These are phyloP conservation scores for Tardiomyces blankii DNA, from an alignment of 1,139 yeast genomes.

Conservation along the genomic window DNA sequence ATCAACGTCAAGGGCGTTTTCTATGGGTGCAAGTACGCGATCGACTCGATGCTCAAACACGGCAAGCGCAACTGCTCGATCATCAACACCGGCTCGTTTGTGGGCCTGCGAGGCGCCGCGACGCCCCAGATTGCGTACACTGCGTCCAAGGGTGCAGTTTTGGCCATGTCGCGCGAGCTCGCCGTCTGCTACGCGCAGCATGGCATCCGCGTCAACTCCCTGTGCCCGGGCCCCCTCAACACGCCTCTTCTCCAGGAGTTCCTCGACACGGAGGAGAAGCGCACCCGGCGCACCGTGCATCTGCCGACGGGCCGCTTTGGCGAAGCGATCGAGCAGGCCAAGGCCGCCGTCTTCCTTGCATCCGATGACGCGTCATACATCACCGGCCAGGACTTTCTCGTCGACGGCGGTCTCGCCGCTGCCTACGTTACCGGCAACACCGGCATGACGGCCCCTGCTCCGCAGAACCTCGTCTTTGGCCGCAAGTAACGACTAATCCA, in stretches of 20 bases:
- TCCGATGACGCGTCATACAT: conserved; percentile 72
- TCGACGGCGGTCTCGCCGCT: conserved; percentile 61
- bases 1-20: conserved; percentile 48
- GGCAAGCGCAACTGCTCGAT: conserved; percentile 40
- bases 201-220: conserved; percentile 55
- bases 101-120: conserved; percentile 36
- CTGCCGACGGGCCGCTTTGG: conserved; percentile 42
- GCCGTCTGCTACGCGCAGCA: conserved; percentile 60
- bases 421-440: conserved; percentile 22
- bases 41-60: conserved; percentile 38
- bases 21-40: conserved; percentile 45
- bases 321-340: conserved; percentile 66
- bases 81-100: conserved; percentile 52
- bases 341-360: conserved; percentile 71
- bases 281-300: conserved; percentile 37
- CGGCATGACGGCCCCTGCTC: conserved; percentile 17
- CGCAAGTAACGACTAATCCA: background rate
- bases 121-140: conserved; percentile 24
- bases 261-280: conserved; percentile 28
- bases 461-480: conserved; percentile 22
- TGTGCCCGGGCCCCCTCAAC: conserved; percentile 56
- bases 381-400: conserved; percentile 73
- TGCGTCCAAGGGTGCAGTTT: conserved; percentile 31
- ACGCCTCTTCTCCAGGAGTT: conserved; percentile 47
- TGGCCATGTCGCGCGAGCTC: conserved; percentile 44